These are phyloP conservation scores for Chamaecyparis obtusa DNA, from an alignment of 75 land plant genomes.

Conservation along the genomic window DNA sequence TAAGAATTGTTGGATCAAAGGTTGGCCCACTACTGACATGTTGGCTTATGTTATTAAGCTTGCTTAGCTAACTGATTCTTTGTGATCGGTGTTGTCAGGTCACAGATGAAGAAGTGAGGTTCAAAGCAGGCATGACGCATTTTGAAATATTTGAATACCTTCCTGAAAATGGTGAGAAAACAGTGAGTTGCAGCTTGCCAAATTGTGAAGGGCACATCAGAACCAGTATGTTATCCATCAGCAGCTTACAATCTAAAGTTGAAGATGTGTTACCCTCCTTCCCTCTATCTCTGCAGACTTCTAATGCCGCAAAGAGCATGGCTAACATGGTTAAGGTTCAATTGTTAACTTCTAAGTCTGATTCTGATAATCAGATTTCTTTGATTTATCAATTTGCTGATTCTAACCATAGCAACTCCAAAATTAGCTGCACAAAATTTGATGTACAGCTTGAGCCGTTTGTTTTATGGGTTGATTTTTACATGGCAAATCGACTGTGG, in stretches of 20 bases:
- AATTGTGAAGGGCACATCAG: background rate
- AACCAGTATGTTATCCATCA: slow-evolving; percentile 12
- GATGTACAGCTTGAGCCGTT: slow-evolving; percentile 56
- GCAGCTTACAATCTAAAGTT: slow-evolving; percentile 41
- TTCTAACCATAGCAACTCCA: background rate
- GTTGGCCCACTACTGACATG: background rate
- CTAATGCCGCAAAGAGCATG: background rate
- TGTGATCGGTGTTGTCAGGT: slow-evolving; percentile 40
- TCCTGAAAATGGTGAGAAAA: slow-evolving; percentile 1
- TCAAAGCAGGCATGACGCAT: slow-evolving; percentile 32
- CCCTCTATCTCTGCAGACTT: slow-evolving; percentile 22
- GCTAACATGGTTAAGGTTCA: slow-evolving; percentile 17
- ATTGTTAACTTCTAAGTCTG: slow-evolving; percentile 31
- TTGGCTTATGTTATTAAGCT: background rate
- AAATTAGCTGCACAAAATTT: slow-evolving; percentile 26
- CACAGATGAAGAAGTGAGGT: slow-evolving; percentile 34
- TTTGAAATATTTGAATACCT: slow-evolving; percentile 41
- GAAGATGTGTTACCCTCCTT: slow-evolving; percentile 49
- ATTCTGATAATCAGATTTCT: slow-evolving; percentile 18
- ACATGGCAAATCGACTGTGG: slow-evolving; percentile 25
- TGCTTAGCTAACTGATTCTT: background rate
- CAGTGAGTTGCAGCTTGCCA: background rate
- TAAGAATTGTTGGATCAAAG: slow-evolving; percentile 20
- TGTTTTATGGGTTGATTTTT: slow-evolving; percentile 64
- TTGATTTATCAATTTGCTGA: slow-evolving; percentile 15